phyloP scores from a whole-genome alignment of 371 early-diverging fungal species.

The Saksenaea oblongispora region DNA sequence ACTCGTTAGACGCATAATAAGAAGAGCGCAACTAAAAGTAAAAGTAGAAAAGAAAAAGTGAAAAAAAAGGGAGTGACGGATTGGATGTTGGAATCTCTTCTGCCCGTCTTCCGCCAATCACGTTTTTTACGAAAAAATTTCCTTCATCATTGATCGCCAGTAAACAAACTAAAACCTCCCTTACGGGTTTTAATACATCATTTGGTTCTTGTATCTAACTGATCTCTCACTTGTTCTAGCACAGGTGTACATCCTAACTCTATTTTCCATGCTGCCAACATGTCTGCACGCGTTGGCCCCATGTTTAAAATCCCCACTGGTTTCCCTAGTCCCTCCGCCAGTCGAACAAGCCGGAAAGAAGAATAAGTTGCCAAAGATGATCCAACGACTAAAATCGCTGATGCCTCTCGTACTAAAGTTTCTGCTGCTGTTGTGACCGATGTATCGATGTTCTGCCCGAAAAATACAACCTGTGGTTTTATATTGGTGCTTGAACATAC shows the following conservation, averaged over 20 bases:
- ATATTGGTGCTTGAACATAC: conserved; percentile 61
- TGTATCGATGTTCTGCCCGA: conserved; percentile 82
- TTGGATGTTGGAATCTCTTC: conserved; percentile 6
- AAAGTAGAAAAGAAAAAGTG: conserved; percentile 10
- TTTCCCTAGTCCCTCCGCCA: conserved; percentile 59
- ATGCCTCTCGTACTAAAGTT: conserved; percentile 53
- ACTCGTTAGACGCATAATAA: conserved; percentile 16
- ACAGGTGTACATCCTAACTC: conserved; percentile 51
- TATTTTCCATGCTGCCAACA: conserved; percentile 57
- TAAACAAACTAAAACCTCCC: neutral
- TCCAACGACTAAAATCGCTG: conserved; percentile 77
- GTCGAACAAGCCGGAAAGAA: conserved; percentile 72
- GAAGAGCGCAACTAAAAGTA: conserved; percentile 6
- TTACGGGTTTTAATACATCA: neutral
- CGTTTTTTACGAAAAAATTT: conserved; percentile 10
- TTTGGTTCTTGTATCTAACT: neutral
- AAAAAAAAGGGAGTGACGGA: conserved; percentile 13
- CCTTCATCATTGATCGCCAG: neutral
- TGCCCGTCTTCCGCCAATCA: conserved; percentile 9
- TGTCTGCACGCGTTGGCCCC: conserved; percentile 78
- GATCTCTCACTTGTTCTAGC: conserved; percentile 18
- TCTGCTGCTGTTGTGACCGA: conserved; percentile 52
- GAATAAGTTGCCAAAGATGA: conserved; percentile 84
- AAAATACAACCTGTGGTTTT: conserved; percentile 83
- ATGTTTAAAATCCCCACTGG: conserved; percentile 73